Base-by-base conservation (phyloP, 2,329 filamentous ascomycete species). In the Didymella exigua region DNA sequence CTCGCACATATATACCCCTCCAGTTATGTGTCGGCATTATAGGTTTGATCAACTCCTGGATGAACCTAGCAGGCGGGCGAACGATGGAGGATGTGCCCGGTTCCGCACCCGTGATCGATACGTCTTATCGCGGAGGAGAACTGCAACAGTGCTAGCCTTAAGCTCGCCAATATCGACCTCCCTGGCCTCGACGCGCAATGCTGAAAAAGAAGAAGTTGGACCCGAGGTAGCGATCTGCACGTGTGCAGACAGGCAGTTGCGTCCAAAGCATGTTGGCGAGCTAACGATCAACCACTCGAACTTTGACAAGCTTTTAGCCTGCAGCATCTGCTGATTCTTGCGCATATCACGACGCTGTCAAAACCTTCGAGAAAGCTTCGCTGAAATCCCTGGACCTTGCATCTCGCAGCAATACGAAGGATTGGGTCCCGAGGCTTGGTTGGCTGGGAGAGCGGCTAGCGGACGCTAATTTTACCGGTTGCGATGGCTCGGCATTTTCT, bases 21-120 rank as follows among this genome's bases (percentile, higher is more conserved):
- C 19, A 38, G 13, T 43, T 38, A 33, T 19, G 19, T 7, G 23
- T 26, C 18, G 27, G 21, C 14, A 8, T n/a, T 16, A 54, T 52
- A 36, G 58, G 54, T 54, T 46, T 59, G 65, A 66, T 66, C 63
- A 61, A 38, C 62, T 45, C 37, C 24, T 61, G 59, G 62, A 51
- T 67, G 47, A 36, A 42, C 58, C 60, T 50, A 41, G 57, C 27
- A 27, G 26, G 33, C 26, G 23, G 38, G 30, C 36, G 37, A 44
- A 33, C 45, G 52, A 38, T 16, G 27, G 46, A 51, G 47, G 48
- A 45, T 36, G 3, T 21, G 27, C 34, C 56, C 50, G 44, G 24
- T 53, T 57, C 50, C 16, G 36, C 30, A 16, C 29, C 43, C 43
- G 36, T 42, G 43, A 18, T 19, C 37, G 23, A 40, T 18, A 37